Evolutionary conservation across 2,329 filamentous ascomycete genomes (phyloP), one percentile per base, ranked within the genome.

Genomic region (Trichophyton rubrum): DNA sequence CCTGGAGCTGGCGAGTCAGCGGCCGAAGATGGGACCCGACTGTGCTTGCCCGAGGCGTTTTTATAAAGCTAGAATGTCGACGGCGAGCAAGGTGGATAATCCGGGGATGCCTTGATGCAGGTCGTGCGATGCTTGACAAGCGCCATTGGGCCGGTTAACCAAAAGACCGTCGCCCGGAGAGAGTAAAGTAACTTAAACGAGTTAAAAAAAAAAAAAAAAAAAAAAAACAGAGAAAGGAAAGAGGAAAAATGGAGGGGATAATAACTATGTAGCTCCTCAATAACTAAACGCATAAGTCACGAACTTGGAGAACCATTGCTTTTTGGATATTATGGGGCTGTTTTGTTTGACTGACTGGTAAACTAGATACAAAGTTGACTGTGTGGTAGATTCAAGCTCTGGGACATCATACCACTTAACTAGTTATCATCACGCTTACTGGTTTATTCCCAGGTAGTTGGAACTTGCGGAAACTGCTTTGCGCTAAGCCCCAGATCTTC

Each of bases 401-500:
- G 40, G 40, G 15, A n/a, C 15, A n/a, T 20, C 43, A 4, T 20
- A 4, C 20, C 20, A 7, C 43, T 9, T 8, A 9, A n/a, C 41
- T n/a, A 7, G 7, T 22, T 22, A 24, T 47, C 20, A 24, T 47
- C 20, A 47, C 6, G 13, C 15, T 22, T 20, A 8, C 9, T 30
- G 24, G 27, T 2, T 59, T n/a, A 64, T 22, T 60, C 79, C 82
- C 82, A 88, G 0, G 82, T 85, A 0, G 83, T 85, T 64, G 79
- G 78, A 55, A 88, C 70, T 63, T 81, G 79, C 0, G 84, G 80
- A 68, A 88, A 89, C 6, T 88, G 82, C 62, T 84, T 81, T 5
- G 83, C 79, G 61, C 79, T 80, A 53, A 84, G 73, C 3, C 80
- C 77, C 35, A 80, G 68, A 69, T 86, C 84, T 9, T 79, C 75